Evolutionary conservation across 257 asterid genomes (phyloP).

Genomic region (Petunia secreta): DNA sequence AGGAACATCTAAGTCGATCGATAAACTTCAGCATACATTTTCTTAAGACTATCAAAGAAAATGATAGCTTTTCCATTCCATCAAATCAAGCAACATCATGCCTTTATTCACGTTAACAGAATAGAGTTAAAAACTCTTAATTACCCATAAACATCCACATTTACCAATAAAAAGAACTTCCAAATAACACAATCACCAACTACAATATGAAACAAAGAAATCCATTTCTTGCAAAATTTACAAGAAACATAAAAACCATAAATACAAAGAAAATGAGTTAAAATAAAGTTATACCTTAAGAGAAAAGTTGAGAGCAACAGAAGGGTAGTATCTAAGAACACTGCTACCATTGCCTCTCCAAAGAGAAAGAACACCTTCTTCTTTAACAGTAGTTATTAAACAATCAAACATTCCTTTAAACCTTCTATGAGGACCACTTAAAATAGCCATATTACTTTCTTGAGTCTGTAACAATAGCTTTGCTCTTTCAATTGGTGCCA

Average conservation of each 20-base stretch:
- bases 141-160: background rate
- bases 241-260: background rate
- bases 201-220: background rate
- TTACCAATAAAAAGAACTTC: background rate
- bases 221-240: background rate
- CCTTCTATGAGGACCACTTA: constrained; percentile 71
- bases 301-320: constrained; percentile 96
- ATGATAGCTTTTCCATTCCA: background rate
- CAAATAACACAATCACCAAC: background rate
- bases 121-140: background rate
- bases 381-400: constrained; percentile 71
- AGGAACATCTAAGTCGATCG: background rate
- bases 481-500: constrained; percentile 96
- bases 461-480: constrained; percentile 96
- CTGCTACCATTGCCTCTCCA: constrained; percentile 99
- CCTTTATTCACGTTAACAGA: background rate
- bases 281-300: constrained; percentile 68
- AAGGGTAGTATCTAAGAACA: constrained; percentile 92
- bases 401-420: constrained; percentile 96
- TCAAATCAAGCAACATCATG: background rate
- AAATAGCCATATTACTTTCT: constrained; percentile 85
- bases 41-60: background rate
- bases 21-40: background rate
- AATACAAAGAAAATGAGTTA: background rate
- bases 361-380: constrained; percentile 82